phyloP scores from a whole-genome alignment of 208 protist species.

The Wallacemonas sp. region DNA sequence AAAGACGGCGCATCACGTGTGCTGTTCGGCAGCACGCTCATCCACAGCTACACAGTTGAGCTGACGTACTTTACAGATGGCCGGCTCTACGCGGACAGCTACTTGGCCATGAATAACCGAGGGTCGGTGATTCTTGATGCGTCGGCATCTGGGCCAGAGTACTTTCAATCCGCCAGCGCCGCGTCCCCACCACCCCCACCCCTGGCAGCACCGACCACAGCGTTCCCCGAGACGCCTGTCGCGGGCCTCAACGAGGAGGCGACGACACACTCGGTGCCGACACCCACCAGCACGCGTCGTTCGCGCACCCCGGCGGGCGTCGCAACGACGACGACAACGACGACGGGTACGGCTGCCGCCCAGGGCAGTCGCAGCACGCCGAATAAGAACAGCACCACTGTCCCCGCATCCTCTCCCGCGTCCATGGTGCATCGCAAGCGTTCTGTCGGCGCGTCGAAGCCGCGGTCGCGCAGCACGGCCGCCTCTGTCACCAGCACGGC shows the following conservation, averaged over 20 bases:
- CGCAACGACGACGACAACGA: neutral
- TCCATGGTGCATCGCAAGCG: neutral
- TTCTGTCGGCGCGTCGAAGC: neutral
- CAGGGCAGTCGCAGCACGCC: no score
- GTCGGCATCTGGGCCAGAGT: slow-evolving; percentile 3
- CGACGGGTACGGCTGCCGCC: neutral
- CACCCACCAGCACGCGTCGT: neutral
- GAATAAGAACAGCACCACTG: no score
- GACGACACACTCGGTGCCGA: neutral
- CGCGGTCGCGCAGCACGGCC: neutral
- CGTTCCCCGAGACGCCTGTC: neutral
- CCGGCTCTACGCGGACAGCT: slow-evolving; percentile 55
- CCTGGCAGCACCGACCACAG: neutral
- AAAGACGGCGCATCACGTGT: slow-evolving; percentile 86
- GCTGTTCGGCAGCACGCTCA: slow-evolving; percentile 71
- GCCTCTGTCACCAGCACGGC: neutral
- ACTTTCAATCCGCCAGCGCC: slow-evolving; percentile 12
- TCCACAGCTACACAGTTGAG: slow-evolving; percentile 87
- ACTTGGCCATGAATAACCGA: slow-evolving; percentile 36
- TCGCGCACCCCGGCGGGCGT: neutral
- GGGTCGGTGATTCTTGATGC: slow-evolving; percentile 20
- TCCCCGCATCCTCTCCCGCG: neutral
- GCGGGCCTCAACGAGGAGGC: neutral
- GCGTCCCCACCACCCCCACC: neutral
- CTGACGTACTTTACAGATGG: slow-evolving; percentile 79